phyloP scores from a whole-genome alignment of 345 rosid genomes.

The Litchi chinensis region DNA sequence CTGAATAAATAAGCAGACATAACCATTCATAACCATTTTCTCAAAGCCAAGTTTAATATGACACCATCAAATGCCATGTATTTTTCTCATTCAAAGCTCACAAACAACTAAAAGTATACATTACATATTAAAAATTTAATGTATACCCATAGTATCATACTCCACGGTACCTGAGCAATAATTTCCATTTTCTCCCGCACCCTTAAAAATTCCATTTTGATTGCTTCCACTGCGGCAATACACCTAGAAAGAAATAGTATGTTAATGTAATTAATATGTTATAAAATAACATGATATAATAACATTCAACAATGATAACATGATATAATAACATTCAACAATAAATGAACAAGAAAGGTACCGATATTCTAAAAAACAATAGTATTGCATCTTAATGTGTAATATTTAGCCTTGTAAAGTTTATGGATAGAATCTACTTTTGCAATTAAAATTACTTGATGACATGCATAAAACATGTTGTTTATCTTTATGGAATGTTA shows the following conservation, averaged over 20 bases:
- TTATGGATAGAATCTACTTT: neutral
- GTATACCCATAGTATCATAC: neutral
- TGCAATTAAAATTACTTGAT: neutral
- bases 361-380: neutral
- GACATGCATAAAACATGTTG: neutral
- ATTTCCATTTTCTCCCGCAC: neutral
- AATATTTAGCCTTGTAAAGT: neutral
- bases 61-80: neutral
- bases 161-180: constrained; percentile 11
- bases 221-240: constrained; percentile 6
- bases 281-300: neutral
- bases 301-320: neutral
- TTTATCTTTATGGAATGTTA: neutral
- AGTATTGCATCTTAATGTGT: neutral
- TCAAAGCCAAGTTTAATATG: neutral
- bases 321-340: no score
- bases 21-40: neutral
- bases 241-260: constrained; percentile 5
- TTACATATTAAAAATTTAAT: neutral
- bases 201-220: constrained; percentile 15
- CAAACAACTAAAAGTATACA: neutral
- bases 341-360: neutral
- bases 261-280: neutral
- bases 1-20: neutral
- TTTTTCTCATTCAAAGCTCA: neutral